These are phyloP conservation scores for bread wheat (Triticum aestivum) DNA, from an alignment of 176 grass and related monocot species.

Conservation along the genomic window DNA sequence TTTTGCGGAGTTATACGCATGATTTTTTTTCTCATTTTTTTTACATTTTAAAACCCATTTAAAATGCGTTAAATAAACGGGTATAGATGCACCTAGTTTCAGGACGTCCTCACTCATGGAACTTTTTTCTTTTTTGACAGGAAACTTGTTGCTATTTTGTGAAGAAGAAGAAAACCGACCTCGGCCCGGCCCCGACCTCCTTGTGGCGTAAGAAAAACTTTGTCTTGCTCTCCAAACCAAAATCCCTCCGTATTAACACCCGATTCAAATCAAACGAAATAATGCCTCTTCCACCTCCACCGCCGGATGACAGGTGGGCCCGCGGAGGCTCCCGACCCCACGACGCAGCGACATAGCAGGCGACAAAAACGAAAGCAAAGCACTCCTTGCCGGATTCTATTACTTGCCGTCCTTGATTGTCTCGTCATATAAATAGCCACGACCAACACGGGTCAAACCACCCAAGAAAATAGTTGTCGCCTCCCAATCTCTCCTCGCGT, in stretches of 20 bases:
- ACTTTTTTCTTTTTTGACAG: too few relatives aligned
- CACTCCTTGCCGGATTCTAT: not conserved
- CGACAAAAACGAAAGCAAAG: not conserved
- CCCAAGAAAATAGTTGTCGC: not conserved
- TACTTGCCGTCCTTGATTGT: not conserved
- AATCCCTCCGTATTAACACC: not conserved
- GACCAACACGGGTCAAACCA: conserved; percentile 6
- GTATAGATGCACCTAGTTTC: too few relatives aligned
- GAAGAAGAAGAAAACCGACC: not conserved
- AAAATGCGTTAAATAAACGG: too few relatives aligned
- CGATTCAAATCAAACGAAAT: not conserved
- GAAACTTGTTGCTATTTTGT: too few relatives aligned
- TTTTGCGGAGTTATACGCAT: too few relatives aligned
- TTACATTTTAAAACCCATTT: too few relatives aligned
- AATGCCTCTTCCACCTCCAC: not conserved
- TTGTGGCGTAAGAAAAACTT: not conserved
- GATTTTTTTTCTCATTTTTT: too few relatives aligned
- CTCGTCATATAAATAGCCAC: not conserved
- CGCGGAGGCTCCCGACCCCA: not conserved
- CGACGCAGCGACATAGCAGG: not conserved
- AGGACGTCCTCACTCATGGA: too few relatives aligned
- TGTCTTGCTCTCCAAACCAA: conserved; percentile 3
- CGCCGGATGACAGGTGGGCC: not conserved
- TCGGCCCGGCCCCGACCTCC: not conserved
- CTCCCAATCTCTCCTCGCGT: not conserved